phyloP scores from a whole-genome alignment of 2,329 filamentous ascomycete genomes.

The Microcyclospora pomicola region DNA sequence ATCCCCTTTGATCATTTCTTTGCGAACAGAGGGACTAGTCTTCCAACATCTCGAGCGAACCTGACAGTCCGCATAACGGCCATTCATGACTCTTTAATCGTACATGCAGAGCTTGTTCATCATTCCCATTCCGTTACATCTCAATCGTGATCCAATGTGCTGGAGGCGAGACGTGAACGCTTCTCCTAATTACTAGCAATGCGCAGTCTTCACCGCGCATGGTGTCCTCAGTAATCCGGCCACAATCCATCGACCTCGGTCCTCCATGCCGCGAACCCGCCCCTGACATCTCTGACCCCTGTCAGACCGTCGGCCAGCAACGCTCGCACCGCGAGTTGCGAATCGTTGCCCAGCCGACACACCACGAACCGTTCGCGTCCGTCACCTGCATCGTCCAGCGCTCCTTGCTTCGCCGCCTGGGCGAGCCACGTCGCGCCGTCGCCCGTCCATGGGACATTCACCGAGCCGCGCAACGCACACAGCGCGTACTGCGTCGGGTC shows the following conservation, averaged over 20 bases:
- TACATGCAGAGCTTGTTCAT: no score
- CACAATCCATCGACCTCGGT: conserved; percentile 47
- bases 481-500: conserved; percentile 76
- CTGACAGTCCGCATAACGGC: no score
- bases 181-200: no score
- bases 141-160: no score
- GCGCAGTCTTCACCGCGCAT: no score
- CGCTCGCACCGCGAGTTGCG: conserved; percentile 53
- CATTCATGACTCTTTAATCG: no score
- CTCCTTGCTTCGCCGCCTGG: conserved; percentile 12
- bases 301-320: conserved; percentile 44
- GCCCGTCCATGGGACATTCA: conserved; percentile 58
- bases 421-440: conserved; percentile 25
- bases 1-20: no score
- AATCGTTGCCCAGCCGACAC: conserved; percentile 66
- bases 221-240: conserved; percentile 40
- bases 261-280: conserved; percentile 62
- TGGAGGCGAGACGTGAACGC: no score
- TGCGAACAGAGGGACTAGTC: no score
- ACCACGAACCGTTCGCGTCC: conserved; percentile 41
- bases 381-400: conserved; percentile 21
- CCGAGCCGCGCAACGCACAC: conserved; percentile 57
- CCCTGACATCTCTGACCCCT: conserved; percentile 56
- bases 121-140: no score
- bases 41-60: no score